Base-by-base conservation (phyloP, 2,329 filamentous ascomycete genomes). In the Polytolypa hystricis region DNA sequence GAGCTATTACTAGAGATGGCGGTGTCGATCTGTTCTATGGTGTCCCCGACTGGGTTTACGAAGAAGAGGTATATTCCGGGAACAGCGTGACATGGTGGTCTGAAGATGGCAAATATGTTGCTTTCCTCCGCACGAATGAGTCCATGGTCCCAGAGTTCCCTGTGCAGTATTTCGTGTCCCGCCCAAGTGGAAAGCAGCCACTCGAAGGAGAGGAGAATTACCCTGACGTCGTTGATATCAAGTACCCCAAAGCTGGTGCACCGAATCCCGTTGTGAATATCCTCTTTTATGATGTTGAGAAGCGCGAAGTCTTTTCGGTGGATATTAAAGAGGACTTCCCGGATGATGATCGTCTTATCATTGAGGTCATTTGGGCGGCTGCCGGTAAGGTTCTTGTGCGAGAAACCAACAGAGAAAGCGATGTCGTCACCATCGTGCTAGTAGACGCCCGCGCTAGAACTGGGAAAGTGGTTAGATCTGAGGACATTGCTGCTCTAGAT, bases 41-140 rank as follows among this genome's bases (percentile, higher is more conserved):
- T 12, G 77, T 95, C 14, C 91, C 91, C 0, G 93, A 98, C 57
- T 98, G 91, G 91, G 91, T 96, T 0, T 94, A 93, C 51, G 84
- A 93, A 54, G 77, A 81, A 50, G 85, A 93, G 57, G 84, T 93
- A 3, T 84, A 96, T 43, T 60, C 67, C 10, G 80, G 74, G 1
- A 82, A 84, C 48, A 84, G 75, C 42, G 89, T 84, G 4, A 93
- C 87, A 1, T 98, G 93, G 91, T 98, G 87, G 87, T 89, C 85
- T 21, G 73, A 79, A 23, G 84, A 93, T 55, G 91, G 87, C 35
- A 81, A 85, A 50, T 93, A 83, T 54, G 64, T 98, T 40, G 85
- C 91, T 15, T 98, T 94, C 57, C 66, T 98, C 42, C 79, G 86
- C 19, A 98, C 91, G 4, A 91, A 98, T 55, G 93, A 98, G 62